Evolutionary conservation across 2,329 filamentous ascomycete species (phyloP).

Genomic region (Chalaropsis thielavioides): DNA sequence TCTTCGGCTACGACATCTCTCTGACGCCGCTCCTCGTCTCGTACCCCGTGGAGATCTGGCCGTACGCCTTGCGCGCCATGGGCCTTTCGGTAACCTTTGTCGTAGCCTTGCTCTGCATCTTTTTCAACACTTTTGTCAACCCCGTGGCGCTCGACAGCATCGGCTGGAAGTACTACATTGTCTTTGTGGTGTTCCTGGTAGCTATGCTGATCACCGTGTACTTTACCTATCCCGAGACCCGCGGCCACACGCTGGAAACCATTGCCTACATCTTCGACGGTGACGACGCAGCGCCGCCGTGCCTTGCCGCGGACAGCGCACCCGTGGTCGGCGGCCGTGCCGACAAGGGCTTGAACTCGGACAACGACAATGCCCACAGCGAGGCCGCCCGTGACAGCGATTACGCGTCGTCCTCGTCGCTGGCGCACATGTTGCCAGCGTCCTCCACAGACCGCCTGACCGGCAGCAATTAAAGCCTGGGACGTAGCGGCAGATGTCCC

Average conservation of each 20-base stretch:
- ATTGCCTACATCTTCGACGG: conserved; percentile 18
- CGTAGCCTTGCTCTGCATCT: conserved; percentile 31
- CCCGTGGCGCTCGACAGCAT: conserved; percentile 29
- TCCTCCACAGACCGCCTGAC: neutral
- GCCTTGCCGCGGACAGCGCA: neutral
- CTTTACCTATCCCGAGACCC: conserved; percentile 75
- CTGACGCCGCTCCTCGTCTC: conserved; percentile 28
- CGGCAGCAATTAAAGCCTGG: neutral
- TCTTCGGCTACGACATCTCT: conserved; percentile 16
- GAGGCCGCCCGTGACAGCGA: neutral
- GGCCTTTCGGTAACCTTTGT: conserved; percentile 45
- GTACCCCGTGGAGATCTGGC: conserved; percentile 47
- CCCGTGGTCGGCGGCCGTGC: neutral
- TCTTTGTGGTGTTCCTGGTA: conserved; percentile 31
- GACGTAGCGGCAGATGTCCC: neutral
- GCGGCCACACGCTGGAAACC: conserved; percentile 29
- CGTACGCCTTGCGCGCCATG: conserved; percentile 41
- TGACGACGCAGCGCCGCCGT: neutral
- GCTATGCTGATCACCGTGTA: conserved; percentile 44
- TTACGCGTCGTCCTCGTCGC: neutral
- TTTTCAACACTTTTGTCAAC: conserved; percentile 33
- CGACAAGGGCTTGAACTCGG: neutral
- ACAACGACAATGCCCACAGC: neutral
- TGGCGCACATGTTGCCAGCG: neutral
- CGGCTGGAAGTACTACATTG: conserved; percentile 31